Base-by-base conservation (phyloP, 441 rosid species). In the Arabidopsis lyrata region DNA sequence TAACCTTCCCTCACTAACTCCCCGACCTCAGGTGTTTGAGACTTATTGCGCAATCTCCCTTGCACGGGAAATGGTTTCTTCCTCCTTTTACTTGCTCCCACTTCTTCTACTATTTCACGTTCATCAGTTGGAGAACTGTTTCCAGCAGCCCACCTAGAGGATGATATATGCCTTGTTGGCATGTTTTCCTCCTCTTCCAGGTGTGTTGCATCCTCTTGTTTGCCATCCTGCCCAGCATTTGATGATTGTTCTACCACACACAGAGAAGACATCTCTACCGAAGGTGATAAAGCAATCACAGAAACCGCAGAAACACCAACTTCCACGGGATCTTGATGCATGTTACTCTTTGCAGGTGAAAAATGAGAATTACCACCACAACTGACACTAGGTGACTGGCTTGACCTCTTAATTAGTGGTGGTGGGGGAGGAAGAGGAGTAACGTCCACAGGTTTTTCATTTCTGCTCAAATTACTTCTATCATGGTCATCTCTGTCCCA, bases 91-190 rank as follows among this genome's bases (percentile, higher is more conserved):
- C 80, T 83, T 64, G 72, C 62, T 80, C 81, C 96, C 73, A 77
- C 86, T 76, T 83, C 87, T 72, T 86, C 97, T 39, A 86, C 81
- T 58, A 95, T 86, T 75, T 93, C 99, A 76, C 97, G 97, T 79
- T 91, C 94, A 75, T 90, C 99, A 74, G 73, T 81, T 7, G 98
- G 96, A 78, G 99, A 93, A 78, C 72, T 87, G 81, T 85, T 81
- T 15, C 97, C 91, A 63, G 88, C 84, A 16, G 98, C 99, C 99
- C 99, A 95, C 78, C 97, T 88, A 8, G 99, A 95, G 74, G 95
- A 93, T 35, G 95, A 93, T 63, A 95, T 95, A 80, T 93, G 88
- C 68, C 90, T 82, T 12, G 90, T 86, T 9, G 94, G 97, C 49
- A 80, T 80, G 63, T 16, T 47, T 77, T 86, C 89, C 38, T 90